phyloP scores from a whole-genome alignment of 148 eudicot genomes.

The Polygonum maritimum region DNA sequence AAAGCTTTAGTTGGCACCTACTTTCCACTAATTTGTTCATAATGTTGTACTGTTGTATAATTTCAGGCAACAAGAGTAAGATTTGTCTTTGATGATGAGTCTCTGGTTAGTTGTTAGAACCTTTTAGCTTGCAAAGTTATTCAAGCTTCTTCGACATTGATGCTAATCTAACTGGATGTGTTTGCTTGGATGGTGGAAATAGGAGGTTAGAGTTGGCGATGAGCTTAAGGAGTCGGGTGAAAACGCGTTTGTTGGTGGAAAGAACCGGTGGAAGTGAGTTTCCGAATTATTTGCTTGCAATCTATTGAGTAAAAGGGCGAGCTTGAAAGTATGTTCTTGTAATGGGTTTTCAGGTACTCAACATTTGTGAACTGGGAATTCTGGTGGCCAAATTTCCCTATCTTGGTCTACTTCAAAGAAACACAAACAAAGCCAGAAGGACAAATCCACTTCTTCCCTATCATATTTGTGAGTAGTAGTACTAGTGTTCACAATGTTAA shows the following conservation, averaged over 20 bases:
- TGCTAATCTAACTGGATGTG: neutral
- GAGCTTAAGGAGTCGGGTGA: constrained; percentile 81
- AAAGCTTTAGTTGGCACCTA: neutral
- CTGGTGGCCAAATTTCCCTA: constrained; percentile 97
- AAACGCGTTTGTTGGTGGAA: constrained; percentile 90
- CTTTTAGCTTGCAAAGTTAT: constrained; percentile 1
- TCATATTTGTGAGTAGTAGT: constrained; percentile 72
- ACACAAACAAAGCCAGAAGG: constrained; percentile 95
- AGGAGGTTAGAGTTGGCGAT: constrained; percentile 91
- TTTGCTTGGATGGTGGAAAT: constrained; percentile 10
- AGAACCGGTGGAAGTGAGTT: constrained; percentile 99
- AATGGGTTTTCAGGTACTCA: constrained; percentile 53
- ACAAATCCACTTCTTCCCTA: constrained; percentile 89
- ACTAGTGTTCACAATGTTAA: neutral
- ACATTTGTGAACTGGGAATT: constrained; percentile 95
- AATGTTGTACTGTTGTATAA: neutral
- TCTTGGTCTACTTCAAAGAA: constrained; percentile 93
- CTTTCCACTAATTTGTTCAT: neutral
- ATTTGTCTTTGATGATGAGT: constrained; percentile 87
- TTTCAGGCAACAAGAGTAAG: constrained; percentile 89
- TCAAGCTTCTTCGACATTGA: neutral
- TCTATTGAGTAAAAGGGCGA: neutral
- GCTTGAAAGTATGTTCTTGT: neutral
- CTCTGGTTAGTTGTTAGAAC: constrained; percentile 65
- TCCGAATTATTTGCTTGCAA: neutral